Base-by-base conservation (phyloP, 768 basidiomycete genomes). In the Pleurotus salmoneostramineus region DNA sequence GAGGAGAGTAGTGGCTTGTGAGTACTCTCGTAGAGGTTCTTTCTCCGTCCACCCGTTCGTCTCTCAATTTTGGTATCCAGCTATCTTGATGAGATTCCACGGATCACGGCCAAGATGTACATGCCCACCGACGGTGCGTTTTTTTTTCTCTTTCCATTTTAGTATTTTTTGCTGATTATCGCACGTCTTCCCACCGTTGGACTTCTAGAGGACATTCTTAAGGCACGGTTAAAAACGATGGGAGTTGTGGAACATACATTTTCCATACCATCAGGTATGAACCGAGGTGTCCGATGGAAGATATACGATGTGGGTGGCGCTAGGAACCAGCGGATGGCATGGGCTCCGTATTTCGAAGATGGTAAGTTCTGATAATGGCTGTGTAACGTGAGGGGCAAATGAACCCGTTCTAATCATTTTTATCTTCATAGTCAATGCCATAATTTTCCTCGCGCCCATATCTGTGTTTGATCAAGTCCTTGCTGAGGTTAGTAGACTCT, bases 1-100 rank as follows among this genome's bases (percentile, higher is more conserved):
- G 89, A 93, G 71, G 91, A 93, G 69, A 89, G 85, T 70, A 87
- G 89, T 60, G 91, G 91, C 50, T 93, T 93, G 91, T 93, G 66
- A 75, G 89, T 77, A 27, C 34, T 50, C 42, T 56, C 60, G 21
- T 51, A 31, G 58, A 55, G 47, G 52, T 62, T 58, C 36, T 31
- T 56, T 36, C 21, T 52, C 51, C 61, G 21, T 58, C 56, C 47
- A 50, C 57, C 50, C n/a, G 50, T 58, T 63, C 44, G 11, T 5
- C 11, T 49, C 17, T 59, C 43, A n/a, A 45, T 15, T 48, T 49
- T 42, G 48, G 50, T 50, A 50, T 56, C 37, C 65, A 93, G 91
- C 72, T 93, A 89, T 71, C 75, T 93, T 58, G 82, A 93, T 66
- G 88, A 93, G 67, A 89, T 93, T 60, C 74, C 81, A 10, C 83